Percentiles rank a stretch among this genome's conserved stretches.
Conservation (phyloP, 106 monocot genomes). For the Platanthera zijinensis region DNA sequence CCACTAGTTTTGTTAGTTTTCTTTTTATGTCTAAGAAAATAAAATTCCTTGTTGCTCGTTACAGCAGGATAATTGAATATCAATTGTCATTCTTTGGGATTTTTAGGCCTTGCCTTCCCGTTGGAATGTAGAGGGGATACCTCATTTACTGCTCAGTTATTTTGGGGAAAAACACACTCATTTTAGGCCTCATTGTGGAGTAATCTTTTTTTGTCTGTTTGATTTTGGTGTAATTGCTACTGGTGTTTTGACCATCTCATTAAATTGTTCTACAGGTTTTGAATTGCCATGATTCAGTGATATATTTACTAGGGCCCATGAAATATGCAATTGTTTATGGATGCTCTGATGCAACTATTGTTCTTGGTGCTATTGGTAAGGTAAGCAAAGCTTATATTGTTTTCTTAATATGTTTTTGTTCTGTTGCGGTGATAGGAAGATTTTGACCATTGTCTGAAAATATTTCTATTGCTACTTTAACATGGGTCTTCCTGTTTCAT, state of each 20-base stretch:
- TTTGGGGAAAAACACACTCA: neutral
- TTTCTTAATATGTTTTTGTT: neutral
- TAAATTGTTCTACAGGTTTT: constrained; percentile 55
- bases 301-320: constrained; percentile 88
- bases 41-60: neutral
- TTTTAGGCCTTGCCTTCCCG: neutral
- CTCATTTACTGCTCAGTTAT: neutral
- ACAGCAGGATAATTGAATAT: neutral
- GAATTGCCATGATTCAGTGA: constrained; percentile 84
- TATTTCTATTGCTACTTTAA: neutral
- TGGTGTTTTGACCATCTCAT: neutral
- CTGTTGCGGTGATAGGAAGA: neutral
- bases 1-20: neutral
- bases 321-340: constrained; percentile 89
- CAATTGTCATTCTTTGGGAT: neutral
- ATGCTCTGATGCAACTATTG: constrained; percentile 88
- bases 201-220: neutral
- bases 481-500: neutral
- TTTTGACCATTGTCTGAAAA: neutral
- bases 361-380: constrained; percentile 98
- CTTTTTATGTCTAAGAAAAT: neutral
- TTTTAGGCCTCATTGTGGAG: neutral
- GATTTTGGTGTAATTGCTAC: neutral
- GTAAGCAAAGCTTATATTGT: constrained; percentile 23
- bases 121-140: neutral